Evolutionary conservation across 345 rosid genomes (phyloP).

Genomic region (Murraya paniculata): DNA sequence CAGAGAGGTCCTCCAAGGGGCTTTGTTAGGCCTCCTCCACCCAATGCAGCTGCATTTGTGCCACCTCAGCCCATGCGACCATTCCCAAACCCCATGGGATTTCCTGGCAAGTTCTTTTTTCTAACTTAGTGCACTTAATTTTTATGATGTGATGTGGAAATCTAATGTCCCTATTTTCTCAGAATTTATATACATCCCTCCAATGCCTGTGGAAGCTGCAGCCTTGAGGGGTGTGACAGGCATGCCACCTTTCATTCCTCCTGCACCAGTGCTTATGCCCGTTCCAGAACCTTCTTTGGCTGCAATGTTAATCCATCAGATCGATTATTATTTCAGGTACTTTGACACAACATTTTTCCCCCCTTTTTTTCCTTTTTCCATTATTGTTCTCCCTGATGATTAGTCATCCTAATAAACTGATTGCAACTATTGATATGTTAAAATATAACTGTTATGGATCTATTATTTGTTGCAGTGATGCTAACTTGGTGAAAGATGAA

Average conservation of each 20-base stretch:
- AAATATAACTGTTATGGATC: neutral
- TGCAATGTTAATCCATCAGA: constrained; percentile 42
- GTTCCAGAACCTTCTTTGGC: constrained; percentile 30
- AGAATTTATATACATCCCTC: constrained; percentile 36
- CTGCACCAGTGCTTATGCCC: constrained; percentile 35
- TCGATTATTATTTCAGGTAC: constrained; percentile 72
- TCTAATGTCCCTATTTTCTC: constrained; percentile 11
- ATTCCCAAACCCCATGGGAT: constrained; percentile 37
- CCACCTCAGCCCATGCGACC: constrained; percentile 34
- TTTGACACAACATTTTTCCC: neutral
- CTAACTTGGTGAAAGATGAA: constrained; percentile 46
- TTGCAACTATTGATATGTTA: neutral
- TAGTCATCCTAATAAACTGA: neutral
- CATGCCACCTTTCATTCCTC: constrained; percentile 29
- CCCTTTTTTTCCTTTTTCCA: no score
- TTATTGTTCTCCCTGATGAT: neutral
- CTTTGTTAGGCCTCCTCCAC: constrained; percentile 45
- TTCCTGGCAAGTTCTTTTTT: constrained; percentile 33
- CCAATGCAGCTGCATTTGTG: constrained; percentile 33
- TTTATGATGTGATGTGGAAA: neutral
- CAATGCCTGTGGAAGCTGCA: constrained; percentile 36
- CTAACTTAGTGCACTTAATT: neutral
- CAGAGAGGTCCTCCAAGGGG: constrained; percentile 51
- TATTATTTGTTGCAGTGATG: constrained; percentile 42
- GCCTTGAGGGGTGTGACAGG: constrained; percentile 39